Evolutionary conservation across 352 stramenopile species (phyloP).

Genomic region (Phytophthora fragariaefolia): DNA sequence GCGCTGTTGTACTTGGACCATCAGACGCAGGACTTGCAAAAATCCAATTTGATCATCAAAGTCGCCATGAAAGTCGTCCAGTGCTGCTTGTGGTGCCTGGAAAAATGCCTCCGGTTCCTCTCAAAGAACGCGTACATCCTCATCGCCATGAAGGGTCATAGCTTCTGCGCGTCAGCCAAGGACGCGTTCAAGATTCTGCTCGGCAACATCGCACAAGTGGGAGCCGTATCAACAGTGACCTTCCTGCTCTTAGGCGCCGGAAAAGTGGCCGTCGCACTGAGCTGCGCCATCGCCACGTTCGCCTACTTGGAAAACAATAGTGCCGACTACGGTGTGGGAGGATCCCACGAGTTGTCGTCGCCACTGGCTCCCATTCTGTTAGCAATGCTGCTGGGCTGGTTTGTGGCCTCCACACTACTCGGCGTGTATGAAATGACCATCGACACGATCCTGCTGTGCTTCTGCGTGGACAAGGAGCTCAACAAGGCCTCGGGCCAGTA

Average conservation of each 20-base stretch:
- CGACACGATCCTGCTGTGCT: slow-evolving; percentile 95
- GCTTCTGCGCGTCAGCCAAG: slow-evolving; percentile 89
- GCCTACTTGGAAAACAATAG: slow-evolving; percentile 64
- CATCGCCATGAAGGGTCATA: slow-evolving; percentile 78
- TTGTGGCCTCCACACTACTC: slow-evolving; percentile 94
- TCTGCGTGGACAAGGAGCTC: slow-evolving; percentile 91
- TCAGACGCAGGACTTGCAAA: slow-evolving; percentile 87
- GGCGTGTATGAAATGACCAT: slow-evolving; percentile 96
- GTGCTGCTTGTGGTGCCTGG: slow-evolving; percentile 95
- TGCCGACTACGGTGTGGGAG: slow-evolving; percentile 57
- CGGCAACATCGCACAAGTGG: slow-evolving; percentile 89
- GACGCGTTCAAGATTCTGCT: slow-evolving; percentile 94
- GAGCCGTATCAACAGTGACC: slow-evolving; percentile 89
- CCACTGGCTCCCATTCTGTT: slow-evolving; percentile 90
- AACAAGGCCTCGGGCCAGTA: slow-evolving; percentile 77
- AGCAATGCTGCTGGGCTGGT: slow-evolving; percentile 92
- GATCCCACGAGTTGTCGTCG: slow-evolving; percentile 75
- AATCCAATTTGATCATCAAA: slow-evolving; percentile 80
- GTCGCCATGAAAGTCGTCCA: slow-evolving; percentile 88
- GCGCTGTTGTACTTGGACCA: slow-evolving; percentile 93
- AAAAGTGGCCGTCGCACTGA: slow-evolving; percentile 86
- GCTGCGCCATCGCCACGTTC: slow-evolving; percentile 64
- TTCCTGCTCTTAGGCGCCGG: slow-evolving; percentile 93
- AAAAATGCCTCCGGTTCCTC: slow-evolving; percentile 97
- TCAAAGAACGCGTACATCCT: slow-evolving; percentile 97